Evolutionary conservation across 306 rosid species (phyloP).

Genomic region (peach (Prunus persica)): Prunus_persica_NCBIv2 NC_034013.1:18171501-18172000

Average conservation of each 20-base stretch:
- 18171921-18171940: constrained; percentile 22
- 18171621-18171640: background rate
- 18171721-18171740: background rate
- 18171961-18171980: constrained; percentile 30
- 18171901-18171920: constrained; percentile 28
- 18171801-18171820: constrained; percentile 3
- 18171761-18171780: constrained; percentile 16
- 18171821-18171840: background rate
- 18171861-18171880: constrained; percentile 3
- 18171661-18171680: background rate
- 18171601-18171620: constrained; percentile 6
- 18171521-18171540: too few relatives aligned
- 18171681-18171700: background rate
- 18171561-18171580: too few relatives aligned
- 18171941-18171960: constrained; percentile 27
- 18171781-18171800: constrained; percentile 23
- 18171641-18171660: background rate
- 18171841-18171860: constrained; percentile 12
- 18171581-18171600: background rate
- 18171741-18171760: constrained; percentile 18
- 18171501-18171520: too few relatives aligned
- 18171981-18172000: background rate
- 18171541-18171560: too few relatives aligned
- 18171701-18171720: background rate
- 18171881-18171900: constrained; percentile 18